Conservation (phyloP, 192 early-diverging fungal genomes). For the Coemansia sp. region DNA sequence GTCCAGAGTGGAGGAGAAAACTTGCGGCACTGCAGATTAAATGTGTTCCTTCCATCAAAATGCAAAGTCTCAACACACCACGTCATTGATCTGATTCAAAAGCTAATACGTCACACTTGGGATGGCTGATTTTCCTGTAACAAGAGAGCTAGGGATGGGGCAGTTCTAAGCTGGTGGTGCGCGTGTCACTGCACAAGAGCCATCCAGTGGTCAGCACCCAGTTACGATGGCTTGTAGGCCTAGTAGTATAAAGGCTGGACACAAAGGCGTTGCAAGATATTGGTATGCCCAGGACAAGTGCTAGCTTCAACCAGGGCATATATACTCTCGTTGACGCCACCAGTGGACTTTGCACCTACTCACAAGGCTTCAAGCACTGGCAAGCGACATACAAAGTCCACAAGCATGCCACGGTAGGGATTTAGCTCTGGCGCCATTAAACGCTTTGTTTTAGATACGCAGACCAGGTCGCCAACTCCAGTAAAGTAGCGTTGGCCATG, state of each 20-base stretch:
- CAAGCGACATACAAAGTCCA: neutral
- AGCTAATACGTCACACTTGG: no score
- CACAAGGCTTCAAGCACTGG: neutral
- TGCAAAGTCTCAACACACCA: no score
- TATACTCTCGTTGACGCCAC: neutral
- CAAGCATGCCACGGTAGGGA: neutral
- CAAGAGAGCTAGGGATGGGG: no score
- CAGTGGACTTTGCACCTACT: neutral
- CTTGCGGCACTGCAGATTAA: no score
- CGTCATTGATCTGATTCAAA: no score
- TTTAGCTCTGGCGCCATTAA: neutral
- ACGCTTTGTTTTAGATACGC: neutral
- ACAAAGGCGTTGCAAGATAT: neutral
- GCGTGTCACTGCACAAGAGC: no score
- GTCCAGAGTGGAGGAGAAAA: no score
- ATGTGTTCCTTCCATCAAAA: no score
- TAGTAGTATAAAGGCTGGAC: neutral
- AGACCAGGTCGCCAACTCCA: neutral
- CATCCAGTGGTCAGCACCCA: no score
- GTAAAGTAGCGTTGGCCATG: neutral
- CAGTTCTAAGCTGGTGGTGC: no score
- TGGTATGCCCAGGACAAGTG: neutral
- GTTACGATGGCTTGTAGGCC: no score
- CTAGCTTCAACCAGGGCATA: neutral
- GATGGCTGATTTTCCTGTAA: no score